A percentile compares a stretch with the other conserved stretches of the same genome.
Evolutionary conservation across 2,329 filamentous ascomycete species (phyloP).

Genomic region (Colletotrichum sp.): DNA sequence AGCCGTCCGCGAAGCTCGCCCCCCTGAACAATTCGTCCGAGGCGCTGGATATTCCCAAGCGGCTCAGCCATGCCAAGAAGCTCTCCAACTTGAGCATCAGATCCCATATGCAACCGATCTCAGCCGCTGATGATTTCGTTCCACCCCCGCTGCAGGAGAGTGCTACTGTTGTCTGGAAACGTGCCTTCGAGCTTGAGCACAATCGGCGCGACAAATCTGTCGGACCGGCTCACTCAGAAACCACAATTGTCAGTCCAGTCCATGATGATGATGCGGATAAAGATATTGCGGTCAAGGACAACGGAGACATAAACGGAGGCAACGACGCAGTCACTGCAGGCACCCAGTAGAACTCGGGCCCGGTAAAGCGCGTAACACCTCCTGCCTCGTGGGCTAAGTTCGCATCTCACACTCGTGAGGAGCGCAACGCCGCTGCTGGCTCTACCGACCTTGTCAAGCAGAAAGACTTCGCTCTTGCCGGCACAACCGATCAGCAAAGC

Average conservation of each 20-base stretch:
- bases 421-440: slow-evolving; percentile 28
- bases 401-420: slow-evolving; percentile 33
- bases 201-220: slow-evolving; percentile 1
- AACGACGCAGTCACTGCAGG: not conserved
- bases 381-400: slow-evolving; percentile 39
- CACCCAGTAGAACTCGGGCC: not conserved
- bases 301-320: not conserved
- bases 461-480: slow-evolving; percentile 32
- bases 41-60: not conserved
- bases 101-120: slow-evolving; percentile 4
- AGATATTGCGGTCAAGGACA: not conserved
- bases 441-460: slow-evolving; percentile 27
- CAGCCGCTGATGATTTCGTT: not conserved
- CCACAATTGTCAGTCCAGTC: not conserved
- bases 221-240: not conserved
- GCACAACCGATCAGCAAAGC: slow-evolving; percentile 21
- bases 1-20: not conserved
- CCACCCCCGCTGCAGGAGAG: slow-evolving; percentile 24
- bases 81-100: slow-evolving; percentile 22
- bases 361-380: slow-evolving; percentile 18
- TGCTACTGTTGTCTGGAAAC: slow-evolving; percentile 31
- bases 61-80: slow-evolving; percentile 11
- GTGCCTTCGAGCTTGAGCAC: slow-evolving; percentile 28
- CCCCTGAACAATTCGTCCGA: not conserved
- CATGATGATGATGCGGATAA: not conserved